These are phyloP conservation scores for Exophiala calicioides DNA, from an alignment of 2,329 filamentous ascomycete species.

Conservation along the genomic window DNA sequence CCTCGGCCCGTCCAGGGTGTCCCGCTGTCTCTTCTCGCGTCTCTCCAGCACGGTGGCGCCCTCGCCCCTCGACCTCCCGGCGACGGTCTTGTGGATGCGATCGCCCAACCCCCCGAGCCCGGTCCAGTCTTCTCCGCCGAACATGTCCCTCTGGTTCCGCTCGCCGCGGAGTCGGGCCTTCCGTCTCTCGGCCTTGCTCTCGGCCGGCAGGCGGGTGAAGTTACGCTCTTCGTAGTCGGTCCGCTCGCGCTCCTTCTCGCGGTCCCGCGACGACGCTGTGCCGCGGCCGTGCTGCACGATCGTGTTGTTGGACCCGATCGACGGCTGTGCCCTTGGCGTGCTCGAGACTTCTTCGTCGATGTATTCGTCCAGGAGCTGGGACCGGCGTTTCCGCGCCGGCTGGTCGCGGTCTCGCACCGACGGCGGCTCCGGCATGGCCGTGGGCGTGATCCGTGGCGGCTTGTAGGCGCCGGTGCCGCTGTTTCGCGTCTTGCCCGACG, in stretches of 20 bases:
- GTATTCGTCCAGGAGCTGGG: conserved; percentile 88
- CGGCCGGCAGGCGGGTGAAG: conserved; percentile 80
- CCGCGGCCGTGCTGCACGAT: conserved; percentile 77
- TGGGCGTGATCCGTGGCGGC: conserved; percentile 84
- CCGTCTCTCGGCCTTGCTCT: conserved; percentile 82
- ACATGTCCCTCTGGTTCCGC: conserved; percentile 56
- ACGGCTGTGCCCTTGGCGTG: conserved; percentile 80
- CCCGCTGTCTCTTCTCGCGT: conserved; percentile 73
- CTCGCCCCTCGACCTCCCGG: conserved; percentile 54
- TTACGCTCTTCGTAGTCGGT: conserved; percentile 89
- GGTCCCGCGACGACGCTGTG: conserved; percentile 74
- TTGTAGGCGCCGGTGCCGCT: conserved; percentile 70
- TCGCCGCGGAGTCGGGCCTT: conserved; percentile 49
- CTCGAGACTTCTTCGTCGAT: conserved; percentile 79
- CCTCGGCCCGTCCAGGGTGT: conserved; percentile 70
- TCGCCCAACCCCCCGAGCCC: conserved; percentile 82
- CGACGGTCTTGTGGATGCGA: conserved; percentile 79
- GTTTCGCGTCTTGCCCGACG: conserved; percentile 3
- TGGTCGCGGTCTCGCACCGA: conserved; percentile 62
- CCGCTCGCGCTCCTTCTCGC: conserved; percentile 74
- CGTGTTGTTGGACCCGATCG: conserved; percentile 74
- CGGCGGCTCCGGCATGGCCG: conserved; percentile 66
- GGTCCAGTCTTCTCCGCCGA: conserved; percentile 92
- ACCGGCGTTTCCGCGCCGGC: conserved; percentile 62
- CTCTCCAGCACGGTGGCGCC: conserved; percentile 67